Base-by-base conservation (phyloP, 768 basidiomycete genomes). In the Podaxis sp. region DNA sequence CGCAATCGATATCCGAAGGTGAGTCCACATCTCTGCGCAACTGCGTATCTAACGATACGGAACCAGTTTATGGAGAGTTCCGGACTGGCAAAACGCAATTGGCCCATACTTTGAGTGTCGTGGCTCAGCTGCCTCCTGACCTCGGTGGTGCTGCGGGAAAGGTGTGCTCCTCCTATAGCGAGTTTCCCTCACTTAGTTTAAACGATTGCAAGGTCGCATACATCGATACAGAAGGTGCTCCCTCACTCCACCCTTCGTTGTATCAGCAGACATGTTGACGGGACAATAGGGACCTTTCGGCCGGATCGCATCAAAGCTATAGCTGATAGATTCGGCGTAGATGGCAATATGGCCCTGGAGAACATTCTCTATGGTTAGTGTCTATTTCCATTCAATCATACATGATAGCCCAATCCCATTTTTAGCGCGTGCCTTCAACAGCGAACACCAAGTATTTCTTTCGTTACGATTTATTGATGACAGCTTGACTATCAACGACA, bases 31-130 rank as follows among this genome's bases (percentile, higher is more conserved):
- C 20, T 28, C 41, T 30, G 22, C 38, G 28, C 22, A 17, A 51
- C 12, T 54, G 22, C 33, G 17, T 56, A 60, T 57, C 59, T 44
- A 59, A n/a, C 60, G 40, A 49, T 54, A 51, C 7, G 6, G 24
- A 28, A 15, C 33, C 63, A 94, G 95, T 98, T 2, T 99, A 95
- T 70, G 96, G 96, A 50, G 96, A 99, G 75, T 98, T 91, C 74
- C 85, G 96, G 36, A 98, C 96, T 0, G 96, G 96, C 33, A 96
- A 96, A 76, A 97, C 96, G 4, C 96, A 99, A 72, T 80, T 96
- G 55, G 94, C 93, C 26, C 96, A 97, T 75, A 99, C 96, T 12
- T 90, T 97, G 84, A 93, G 92, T 68, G 93, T 99, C 6, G 79
- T 95, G 4, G 76, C 93, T 3, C 96, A 99, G 71, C 84, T 98